Percentiles rank a stretch among this genome's conserved stretches.
Evolutionary conservation across 805 yeast species (phyloP).

Genomic region (Zygoascus tannicola): DNA sequence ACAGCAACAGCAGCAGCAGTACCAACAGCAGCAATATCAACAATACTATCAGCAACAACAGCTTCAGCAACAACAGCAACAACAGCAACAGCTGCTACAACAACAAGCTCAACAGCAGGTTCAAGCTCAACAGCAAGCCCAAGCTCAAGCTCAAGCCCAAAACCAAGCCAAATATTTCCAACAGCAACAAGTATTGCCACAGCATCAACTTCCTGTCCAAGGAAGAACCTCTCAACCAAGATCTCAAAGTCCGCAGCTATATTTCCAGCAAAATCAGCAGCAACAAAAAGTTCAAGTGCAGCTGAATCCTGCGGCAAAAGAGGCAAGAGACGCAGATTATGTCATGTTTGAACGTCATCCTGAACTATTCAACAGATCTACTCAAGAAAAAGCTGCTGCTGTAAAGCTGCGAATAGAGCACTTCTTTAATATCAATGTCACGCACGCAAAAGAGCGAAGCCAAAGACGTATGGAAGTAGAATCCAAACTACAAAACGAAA

Average conservation of each 20-base stretch:
- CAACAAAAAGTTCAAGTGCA: slow-evolving; percentile 15
- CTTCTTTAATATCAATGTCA: slow-evolving; percentile 74
- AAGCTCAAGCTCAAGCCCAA: slow-evolving; percentile 14
- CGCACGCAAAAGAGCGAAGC: slow-evolving; percentile 90
- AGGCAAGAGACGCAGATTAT: slow-evolving; percentile 32
- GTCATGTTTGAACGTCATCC: slow-evolving; percentile 79
- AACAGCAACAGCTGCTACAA: slow-evolving; percentile 4
- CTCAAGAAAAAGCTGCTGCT: slow-evolving; percentile 80
- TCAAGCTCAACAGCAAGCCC: not conserved
- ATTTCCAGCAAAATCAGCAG: slow-evolving; percentile 7
- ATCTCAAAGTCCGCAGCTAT: slow-evolving; percentile 8
- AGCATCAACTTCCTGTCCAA: slow-evolving; percentile 4
- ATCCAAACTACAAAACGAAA: slow-evolving; percentile 56
- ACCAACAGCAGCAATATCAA: slow-evolving; percentile 4
- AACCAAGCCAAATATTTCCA: slow-evolving; percentile 27
- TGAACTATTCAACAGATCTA: slow-evolving; percentile 55
- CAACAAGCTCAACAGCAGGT: not conserved
- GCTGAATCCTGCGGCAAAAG: slow-evolving; percentile 6
- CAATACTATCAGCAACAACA: slow-evolving; percentile 1
- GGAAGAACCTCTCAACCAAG: slow-evolving; percentile 5
- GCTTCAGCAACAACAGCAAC: slow-evolving; percentile 2
- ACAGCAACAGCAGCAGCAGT: not conserved
- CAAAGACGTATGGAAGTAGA: slow-evolving; percentile 85
- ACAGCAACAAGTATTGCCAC: slow-evolving; percentile 1
- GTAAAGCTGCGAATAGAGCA: slow-evolving; percentile 75